Evolutionary conservation across 139 green algal genomes (phyloP), one percentile per base, ranked within the genome.

Genomic region (Trebouxia sp.): DNA sequence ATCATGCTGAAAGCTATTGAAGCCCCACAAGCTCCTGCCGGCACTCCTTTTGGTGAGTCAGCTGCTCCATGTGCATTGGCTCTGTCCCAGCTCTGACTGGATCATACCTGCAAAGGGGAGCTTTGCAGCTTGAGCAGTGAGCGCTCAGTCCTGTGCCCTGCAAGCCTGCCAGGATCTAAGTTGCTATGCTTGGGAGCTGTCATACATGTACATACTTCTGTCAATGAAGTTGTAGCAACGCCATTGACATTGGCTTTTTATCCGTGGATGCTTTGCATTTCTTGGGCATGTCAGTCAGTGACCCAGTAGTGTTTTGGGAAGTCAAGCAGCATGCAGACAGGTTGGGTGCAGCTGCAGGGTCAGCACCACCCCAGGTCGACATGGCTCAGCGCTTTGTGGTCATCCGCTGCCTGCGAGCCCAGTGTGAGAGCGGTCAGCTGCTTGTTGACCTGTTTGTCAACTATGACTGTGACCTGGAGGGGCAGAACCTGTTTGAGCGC

Each of bases 361-460:
- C 42, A 26, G 69, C 69, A 38, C 42, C 69, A 0, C 43, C 42
- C 39, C 69, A 58, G 20, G 82, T 87, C 50, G 87, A 90, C 67
- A 69, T 83, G 11, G 87, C 56, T 28, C 83, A 89, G 41, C 84
- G 87, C 67, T 82, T 79, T 43, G 88, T 93, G 47, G 91, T 90
- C 30, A 87, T 96, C 74, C 87, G 85, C 45, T 96, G 94, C 84
- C 81, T 97, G 43, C 55, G 92, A 39, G 78, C 83, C 20, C 70
- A 92, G 26, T 97, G 91, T 82, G 76, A 84, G 20, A 93, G 98
- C 74, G 94, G 95, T 24, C 95, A 98, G 88, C 87, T 98, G 80
- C 87, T 98, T 65, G 91, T 98, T 67, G 95, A 98, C 87, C 83
- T 98, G 32, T 98, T 98, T 86, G 94, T 97, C 77, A 98, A 98